phyloP scores from a whole-genome alignment of 441 rosid species.

The Populus tomentosa region DNA sequence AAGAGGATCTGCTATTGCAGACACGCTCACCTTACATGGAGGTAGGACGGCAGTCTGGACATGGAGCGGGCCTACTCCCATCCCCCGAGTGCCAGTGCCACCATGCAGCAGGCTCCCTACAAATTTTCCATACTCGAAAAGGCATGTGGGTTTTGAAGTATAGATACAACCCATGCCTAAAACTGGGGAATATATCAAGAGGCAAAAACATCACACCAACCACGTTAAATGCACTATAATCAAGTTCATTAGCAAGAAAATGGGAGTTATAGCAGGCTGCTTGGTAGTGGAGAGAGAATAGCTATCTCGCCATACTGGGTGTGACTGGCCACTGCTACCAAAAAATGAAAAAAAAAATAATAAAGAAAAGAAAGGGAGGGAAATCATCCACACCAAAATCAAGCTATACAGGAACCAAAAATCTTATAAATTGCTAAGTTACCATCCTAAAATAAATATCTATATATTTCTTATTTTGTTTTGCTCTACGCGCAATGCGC shows the following conservation, averaged over 20 bases:
- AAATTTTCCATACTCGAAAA: no score
- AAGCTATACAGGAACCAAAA: constrained; percentile 27
- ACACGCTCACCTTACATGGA: no score
- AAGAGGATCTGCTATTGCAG: no score
- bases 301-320: not conserved
- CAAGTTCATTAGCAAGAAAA: not conserved
- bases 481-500: constrained; percentile 15
- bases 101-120: no score
- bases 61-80: not conserved
- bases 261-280: not conserved
- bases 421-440: constrained; percentile 4
- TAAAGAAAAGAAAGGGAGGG: constrained; percentile 1
- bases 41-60: no score
- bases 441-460: constrained; percentile 3
- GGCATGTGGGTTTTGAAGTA: not conserved
- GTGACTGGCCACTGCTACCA: not conserved
- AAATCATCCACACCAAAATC: constrained; percentile 17
- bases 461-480: constrained; percentile 25
- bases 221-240: not conserved
- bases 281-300: not conserved
- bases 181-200: not conserved
- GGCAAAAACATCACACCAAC: not conserved
- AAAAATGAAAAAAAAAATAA: not conserved
- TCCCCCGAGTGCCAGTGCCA: no score
- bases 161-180: not conserved